A percentile compares a stretch with the other conserved stretches of the same genome.
These are phyloP conservation scores for Annulohypoxylon nitens DNA, from an alignment of 495 filamentous ascomycete species.

Conservation along the genomic window DNA sequence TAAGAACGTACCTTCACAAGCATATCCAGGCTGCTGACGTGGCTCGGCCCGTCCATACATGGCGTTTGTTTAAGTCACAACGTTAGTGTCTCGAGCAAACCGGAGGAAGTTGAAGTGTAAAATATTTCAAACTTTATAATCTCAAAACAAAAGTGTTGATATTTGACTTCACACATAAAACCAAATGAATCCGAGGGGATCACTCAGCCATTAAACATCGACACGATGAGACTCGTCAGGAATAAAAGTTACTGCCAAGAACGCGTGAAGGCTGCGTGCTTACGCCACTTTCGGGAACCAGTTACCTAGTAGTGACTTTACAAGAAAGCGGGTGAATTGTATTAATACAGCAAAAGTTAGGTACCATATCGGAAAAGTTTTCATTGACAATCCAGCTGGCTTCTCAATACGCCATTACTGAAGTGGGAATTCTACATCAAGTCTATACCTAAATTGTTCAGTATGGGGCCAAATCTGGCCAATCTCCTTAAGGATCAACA, in stretches of 20 bases:
- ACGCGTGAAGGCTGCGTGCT: background rate
- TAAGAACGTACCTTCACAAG: constrained; percentile 54
- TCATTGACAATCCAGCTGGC: constrained; percentile 30
- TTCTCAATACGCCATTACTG: constrained; percentile 19
- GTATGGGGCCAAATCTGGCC: background rate
- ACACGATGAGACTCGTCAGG: constrained; percentile 2
- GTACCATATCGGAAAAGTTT: constrained; percentile 17
- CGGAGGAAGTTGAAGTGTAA: constrained; percentile 1
- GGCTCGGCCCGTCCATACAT: constrained; percentile 50
- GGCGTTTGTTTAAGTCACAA: constrained; percentile 26
- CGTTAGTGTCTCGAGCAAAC: constrained; percentile 15
- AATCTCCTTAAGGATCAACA: constrained; percentile 26
- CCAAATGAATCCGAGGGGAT: background rate
- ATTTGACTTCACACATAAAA: constrained; percentile 5
- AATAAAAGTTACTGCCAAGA: constrained; percentile 37
- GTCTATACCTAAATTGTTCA: constrained; percentile 20
- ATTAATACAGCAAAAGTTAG: background rate
- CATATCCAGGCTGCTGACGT: constrained; percentile 59
- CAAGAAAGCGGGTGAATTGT: constrained; percentile 12
- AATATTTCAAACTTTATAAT: constrained; percentile 12
- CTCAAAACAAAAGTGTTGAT: constrained; percentile 4
- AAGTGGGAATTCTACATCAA: constrained; percentile 26
- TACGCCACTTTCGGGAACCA: constrained; percentile 33
- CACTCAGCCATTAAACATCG: constrained; percentile 3
- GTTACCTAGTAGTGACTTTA: constrained; percentile 14